Evolutionary conservation across 2,329 filamentous ascomycete genomes (phyloP).

Genomic region (Dothistroma septosporum): DNA sequence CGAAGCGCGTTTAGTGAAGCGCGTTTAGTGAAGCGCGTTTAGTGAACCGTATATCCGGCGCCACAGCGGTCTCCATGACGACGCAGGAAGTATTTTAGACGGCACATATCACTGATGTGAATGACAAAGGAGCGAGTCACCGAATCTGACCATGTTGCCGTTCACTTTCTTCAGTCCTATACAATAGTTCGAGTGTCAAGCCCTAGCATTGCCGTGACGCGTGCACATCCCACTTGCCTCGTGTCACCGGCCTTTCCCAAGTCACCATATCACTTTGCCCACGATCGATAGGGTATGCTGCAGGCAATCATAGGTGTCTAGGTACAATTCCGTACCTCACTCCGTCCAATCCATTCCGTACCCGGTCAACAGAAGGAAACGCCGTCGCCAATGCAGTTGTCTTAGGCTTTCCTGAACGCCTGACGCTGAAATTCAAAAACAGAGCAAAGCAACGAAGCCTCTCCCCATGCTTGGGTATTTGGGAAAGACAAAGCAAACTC

Average conservation of each 20-base stretch:
- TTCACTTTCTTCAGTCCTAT: conserved; percentile 1
- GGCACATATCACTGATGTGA: not conserved
- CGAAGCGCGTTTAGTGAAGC: not conserved
- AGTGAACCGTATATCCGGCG: not conserved
- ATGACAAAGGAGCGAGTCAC: not conserved
- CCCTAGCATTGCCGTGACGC: not conserved
- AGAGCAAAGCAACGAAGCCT: not conserved
- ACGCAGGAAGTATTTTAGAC: not conserved
- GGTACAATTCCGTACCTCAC: not conserved
- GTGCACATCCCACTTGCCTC: not conserved
- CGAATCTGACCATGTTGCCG: too few relatives aligned
- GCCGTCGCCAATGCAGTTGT: conserved; percentile 1
- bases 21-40: not conserved
- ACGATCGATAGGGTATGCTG: not conserved
- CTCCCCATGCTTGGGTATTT: conserved; percentile 12
- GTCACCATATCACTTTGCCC: not conserved
- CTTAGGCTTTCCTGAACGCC: conserved; percentile 8
- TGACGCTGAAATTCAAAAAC: conserved; percentile 11
- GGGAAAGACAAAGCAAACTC: conserved; percentile 4
- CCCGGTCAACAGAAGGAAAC: not conserved
- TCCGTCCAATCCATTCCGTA: not conserved
- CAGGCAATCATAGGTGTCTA: not conserved
- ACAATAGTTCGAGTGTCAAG: not conserved
- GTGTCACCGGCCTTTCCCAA: not conserved
- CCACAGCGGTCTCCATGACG: not conserved